Conservation (phyloP, 306 rosid genomes). For the Cucumis melo region DNA sequence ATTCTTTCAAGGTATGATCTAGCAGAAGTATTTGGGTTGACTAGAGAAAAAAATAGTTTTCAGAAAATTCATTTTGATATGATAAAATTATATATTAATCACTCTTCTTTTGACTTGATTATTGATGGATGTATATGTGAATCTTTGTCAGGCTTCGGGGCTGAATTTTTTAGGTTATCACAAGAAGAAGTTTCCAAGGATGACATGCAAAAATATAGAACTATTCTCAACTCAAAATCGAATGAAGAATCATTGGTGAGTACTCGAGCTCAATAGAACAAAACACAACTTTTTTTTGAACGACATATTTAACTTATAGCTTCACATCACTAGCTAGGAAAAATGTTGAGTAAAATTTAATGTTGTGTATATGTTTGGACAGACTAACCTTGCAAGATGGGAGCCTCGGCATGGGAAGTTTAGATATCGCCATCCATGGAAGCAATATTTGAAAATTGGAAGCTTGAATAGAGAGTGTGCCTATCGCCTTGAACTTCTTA, state of each 20-base stretch:
- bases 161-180: background rate
- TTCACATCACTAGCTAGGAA: too few species aligned
- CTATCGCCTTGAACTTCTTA: slow-evolving; percentile 59
- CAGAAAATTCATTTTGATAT: too few species aligned
- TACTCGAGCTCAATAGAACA: background rate
- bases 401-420: slow-evolving; percentile 84
- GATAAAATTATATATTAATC: too few species aligned
- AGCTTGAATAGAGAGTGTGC: slow-evolving; percentile 57
- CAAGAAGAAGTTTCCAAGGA: background rate
- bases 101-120: background rate
- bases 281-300: background rate
- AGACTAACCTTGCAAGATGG: slow-evolving; percentile 86
- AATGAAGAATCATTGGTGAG: background rate
- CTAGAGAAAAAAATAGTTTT: too few species aligned
- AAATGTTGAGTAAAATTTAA: background rate
- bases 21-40: too few species aligned
- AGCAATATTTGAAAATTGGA: slow-evolving; percentile 60
- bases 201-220: background rate
- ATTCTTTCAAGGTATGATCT: slow-evolving; percentile 34
- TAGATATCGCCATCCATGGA: slow-evolving; percentile 72
- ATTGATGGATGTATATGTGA: background rate
- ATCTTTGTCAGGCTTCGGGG: background rate
- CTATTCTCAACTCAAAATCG: background rate
- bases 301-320: too few species aligned
- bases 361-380: background rate